phyloP scores from a whole-genome alignment of 2,329 filamentous ascomycete species.

The Blumeriella jaapii region DNA sequence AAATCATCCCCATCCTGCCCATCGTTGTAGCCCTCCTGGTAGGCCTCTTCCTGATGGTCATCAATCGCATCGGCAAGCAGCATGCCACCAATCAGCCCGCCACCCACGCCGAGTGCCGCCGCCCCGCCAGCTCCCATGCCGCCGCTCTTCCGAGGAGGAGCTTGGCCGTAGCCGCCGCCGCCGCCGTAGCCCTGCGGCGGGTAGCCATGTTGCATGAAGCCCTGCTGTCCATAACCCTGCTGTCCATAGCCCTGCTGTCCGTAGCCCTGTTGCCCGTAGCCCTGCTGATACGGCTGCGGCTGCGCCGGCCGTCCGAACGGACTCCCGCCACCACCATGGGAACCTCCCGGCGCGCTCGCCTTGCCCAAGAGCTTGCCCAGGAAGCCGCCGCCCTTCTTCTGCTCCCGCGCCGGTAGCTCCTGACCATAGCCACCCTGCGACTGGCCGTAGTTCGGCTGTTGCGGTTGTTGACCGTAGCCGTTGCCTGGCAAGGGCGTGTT shows the following conservation, averaged over 20 bases:
- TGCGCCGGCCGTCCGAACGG: constrained; percentile 9
- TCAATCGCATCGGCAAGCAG: constrained; percentile 58
- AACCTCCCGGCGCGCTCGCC: constrained; percentile 9
- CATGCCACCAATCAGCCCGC: constrained; percentile 68
- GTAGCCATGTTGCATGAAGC: constrained; percentile 17
- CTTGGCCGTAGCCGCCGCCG: constrained; percentile 23
- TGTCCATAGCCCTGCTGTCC: constrained; percentile 27
- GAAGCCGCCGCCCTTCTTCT: constrained; percentile 35
- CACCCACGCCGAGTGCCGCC: constrained; percentile 67
- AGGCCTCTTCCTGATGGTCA: constrained; percentile 48
- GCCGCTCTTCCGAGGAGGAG: constrained; percentile 35
- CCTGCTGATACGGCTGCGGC: constrained; percentile 25
- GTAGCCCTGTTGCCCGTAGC: constrained; percentile 28
- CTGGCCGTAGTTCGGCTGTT: constrained; percentile 2
- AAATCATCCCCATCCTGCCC: constrained; percentile 19
- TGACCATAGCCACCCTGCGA: constrained; percentile 4
- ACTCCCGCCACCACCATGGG: constrained; percentile 9
- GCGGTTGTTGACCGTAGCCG: constrained; percentile 1
- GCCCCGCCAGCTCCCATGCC: constrained; percentile 62
- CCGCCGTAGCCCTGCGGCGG: no score
- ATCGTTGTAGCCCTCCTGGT: constrained; percentile 35
- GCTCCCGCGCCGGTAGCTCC: constrained; percentile 33
- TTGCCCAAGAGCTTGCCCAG: constrained; percentile 40
- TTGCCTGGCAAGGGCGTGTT: constrained; percentile 26
- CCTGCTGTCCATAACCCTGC: constrained; percentile 28